phyloP scores from a whole-genome alignment of 2,329 filamentous ascomycete species.

The Colletotrichum sojae region DNA sequence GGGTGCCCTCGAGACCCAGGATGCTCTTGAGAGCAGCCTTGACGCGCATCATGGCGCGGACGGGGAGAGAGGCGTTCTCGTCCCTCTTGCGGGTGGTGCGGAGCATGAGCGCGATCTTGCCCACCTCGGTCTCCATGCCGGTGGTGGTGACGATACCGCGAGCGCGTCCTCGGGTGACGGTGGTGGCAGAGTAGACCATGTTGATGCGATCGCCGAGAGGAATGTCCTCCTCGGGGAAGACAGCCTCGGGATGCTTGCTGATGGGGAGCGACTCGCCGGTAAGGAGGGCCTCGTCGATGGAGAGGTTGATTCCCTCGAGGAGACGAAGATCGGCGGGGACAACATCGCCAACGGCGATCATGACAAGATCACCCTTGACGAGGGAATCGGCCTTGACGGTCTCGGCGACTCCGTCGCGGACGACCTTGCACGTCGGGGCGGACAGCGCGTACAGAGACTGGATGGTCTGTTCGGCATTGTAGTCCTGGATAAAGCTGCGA shows the following conservation, averaged over 20 bases:
- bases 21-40: slow-evolving; percentile 62
- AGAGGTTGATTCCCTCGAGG: slow-evolving; percentile 78
- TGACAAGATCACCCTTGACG: slow-evolving; percentile 77
- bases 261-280: slow-evolving; percentile 82
- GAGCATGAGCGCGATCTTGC: slow-evolving; percentile 80
- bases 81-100: slow-evolving; percentile 69
- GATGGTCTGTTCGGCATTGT: slow-evolving; percentile 73
- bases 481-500: slow-evolving; percentile 70
- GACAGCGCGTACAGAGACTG: slow-evolving; percentile 72
- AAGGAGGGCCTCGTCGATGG: slow-evolving; percentile 81
- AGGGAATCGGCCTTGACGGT: slow-evolving; percentile 69
- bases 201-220: slow-evolving; percentile 79
- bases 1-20: slow-evolving; percentile 81
- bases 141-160: slow-evolving; percentile 78
- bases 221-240: slow-evolving; percentile 67
- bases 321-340: slow-evolving; percentile 78
- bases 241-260: slow-evolving; percentile 72
- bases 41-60: slow-evolving; percentile 61
- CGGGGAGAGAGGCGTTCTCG: slow-evolving; percentile 53
- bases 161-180: slow-evolving; percentile 79
- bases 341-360: slow-evolving; percentile 75
- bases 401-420: slow-evolving; percentile 66
- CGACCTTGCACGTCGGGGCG: slow-evolving; percentile 71
- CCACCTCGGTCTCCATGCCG: slow-evolving; percentile 83
- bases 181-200: slow-evolving; percentile 79